Evolutionary conservation across 2,329 filamentous ascomycete genomes (phyloP).

Genomic region (Fonsecaea erecta): DNA sequence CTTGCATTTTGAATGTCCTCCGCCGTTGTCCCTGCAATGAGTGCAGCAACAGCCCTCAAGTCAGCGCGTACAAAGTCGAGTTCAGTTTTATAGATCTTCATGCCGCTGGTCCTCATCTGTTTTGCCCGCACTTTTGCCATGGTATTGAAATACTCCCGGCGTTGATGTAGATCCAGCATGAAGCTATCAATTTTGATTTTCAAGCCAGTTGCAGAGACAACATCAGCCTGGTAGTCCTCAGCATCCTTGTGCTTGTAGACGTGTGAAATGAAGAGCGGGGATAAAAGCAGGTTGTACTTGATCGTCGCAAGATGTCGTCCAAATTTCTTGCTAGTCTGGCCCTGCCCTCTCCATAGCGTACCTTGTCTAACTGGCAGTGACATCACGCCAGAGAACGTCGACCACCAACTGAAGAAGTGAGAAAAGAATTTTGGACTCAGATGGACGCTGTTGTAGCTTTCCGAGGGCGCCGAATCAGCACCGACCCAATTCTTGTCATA

Average conservation of each 20-base stretch:
- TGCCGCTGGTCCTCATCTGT: conserved; percentile 81
- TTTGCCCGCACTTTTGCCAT: conserved; percentile 76
- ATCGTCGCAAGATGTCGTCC: conserved; percentile 96
- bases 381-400: conserved; percentile 91
- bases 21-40: conserved; percentile 76
- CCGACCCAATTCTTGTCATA: conserved; percentile 84
- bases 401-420: conserved; percentile 98
- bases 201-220: conserved; percentile 90
- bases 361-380: conserved; percentile 94
- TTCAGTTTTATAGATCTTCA: conserved; percentile 94
- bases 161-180: conserved; percentile 93
- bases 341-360: conserved; percentile 83
- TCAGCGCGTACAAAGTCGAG: conserved; percentile 90
- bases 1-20: conserved; percentile 72
- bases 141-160: conserved; percentile 88
- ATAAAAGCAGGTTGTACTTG: conserved; percentile 93
- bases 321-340: conserved; percentile 98
- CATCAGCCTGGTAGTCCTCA: conserved; percentile 77
- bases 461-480: conserved; percentile 73
- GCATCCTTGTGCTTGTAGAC: conserved; percentile 98
- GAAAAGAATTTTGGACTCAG: conserved; percentile 95
- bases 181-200: conserved; percentile 96
- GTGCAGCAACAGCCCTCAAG: conserved; percentile 89
- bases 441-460: conserved; percentile 96
- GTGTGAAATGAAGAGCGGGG: conserved; percentile 91